Percentiles rank a stretch among this genome's conserved stretches.
These are phyloP conservation scores for Cladosporium sp. DNA, from an alignment of 2,329 filamentous ascomycete species.

Conservation along the genomic window DNA sequence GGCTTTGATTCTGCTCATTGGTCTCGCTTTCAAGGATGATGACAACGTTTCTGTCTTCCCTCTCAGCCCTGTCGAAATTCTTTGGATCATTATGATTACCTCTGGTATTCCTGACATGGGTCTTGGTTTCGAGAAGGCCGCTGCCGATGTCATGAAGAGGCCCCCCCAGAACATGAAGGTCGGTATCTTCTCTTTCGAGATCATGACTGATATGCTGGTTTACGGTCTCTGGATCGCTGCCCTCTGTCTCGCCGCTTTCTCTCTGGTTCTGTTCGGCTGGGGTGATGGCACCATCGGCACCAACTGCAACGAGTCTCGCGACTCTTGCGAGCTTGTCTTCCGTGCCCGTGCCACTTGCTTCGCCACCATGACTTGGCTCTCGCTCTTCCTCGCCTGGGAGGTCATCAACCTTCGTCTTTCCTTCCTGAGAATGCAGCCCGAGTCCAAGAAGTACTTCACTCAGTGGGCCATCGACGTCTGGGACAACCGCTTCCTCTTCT, in stretches of 20 bases:
- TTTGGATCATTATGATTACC: slow-evolving; percentile 94
- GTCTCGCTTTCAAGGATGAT: slow-evolving; percentile 73
- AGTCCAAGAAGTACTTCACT: slow-evolving; percentile 55
- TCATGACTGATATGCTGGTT: slow-evolving; percentile 73
- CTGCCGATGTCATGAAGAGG: slow-evolving; percentile 71
- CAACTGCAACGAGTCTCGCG: slow-evolving; percentile 58
- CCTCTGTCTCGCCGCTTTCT: slow-evolving; percentile 59
- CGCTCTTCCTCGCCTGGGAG: slow-evolving; percentile 73
- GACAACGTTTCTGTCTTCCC: slow-evolving; percentile 75
- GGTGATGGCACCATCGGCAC: slow-evolving; percentile 48
- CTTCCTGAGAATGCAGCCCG: slow-evolving; percentile 70
- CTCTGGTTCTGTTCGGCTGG: slow-evolving; percentile 59
- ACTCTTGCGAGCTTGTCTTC: slow-evolving; percentile 59
- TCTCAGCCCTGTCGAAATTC: slow-evolving; percentile 76
- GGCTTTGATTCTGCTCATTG: slow-evolving; percentile 74
- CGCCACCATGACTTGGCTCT: slow-evolving; percentile 70
- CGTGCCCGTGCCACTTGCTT: slow-evolving; percentile 69
- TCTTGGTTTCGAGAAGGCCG: slow-evolving; percentile 72
- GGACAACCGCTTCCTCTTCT: slow-evolving; percentile 63
- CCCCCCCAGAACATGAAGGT: slow-evolving; percentile 65
- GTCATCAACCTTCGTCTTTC: slow-evolving; percentile 67
- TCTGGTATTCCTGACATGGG: slow-evolving; percentile 85
- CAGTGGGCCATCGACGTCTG: slow-evolving; percentile 65
- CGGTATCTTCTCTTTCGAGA: slow-evolving; percentile 73
- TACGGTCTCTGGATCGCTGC: slow-evolving; percentile 75